Conservation (phyloP, 1,284 basidiomycete genomes). For the Cutaneotrichosporon sp. region DNA sequence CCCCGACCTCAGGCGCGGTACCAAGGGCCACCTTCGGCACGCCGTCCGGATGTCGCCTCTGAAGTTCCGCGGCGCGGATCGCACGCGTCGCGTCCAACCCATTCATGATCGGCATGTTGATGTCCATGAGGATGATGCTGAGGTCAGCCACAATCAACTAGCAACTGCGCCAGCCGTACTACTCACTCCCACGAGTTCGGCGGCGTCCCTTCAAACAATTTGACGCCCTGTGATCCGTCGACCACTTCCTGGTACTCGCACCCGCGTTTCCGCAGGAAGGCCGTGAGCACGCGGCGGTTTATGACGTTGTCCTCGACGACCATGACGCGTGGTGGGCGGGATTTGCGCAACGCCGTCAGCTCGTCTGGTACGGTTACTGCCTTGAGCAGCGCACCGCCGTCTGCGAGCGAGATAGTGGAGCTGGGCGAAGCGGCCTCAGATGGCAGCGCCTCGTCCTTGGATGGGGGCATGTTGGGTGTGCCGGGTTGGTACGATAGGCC, state of each 20-base stretch:
- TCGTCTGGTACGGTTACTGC: conserved; percentile 46
- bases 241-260: conserved; percentile 75
- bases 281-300: conserved; percentile 59
- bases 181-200: conserved; percentile 62
- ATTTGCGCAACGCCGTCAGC: conserved; percentile 37
- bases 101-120: conserved; percentile 91
- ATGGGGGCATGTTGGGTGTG: background rate
- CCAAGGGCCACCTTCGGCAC: background rate
- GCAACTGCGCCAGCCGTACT: background rate
- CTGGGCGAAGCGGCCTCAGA: background rate
- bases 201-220: conserved; percentile 70
- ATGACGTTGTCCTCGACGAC: conserved; percentile 80
- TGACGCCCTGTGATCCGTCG: conserved; percentile 80
- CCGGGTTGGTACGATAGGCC: conserved; percentile 6
- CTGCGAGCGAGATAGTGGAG: conserved; percentile 54
- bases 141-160: background rate
- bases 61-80: conserved; percentile 75
- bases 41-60: conserved; percentile 43
- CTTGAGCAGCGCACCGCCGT: conserved; percentile 57
- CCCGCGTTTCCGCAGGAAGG: conserved; percentile 69
- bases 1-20: background rate
- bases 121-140: conserved; percentile 80
- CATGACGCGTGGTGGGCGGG: conserved; percentile 58
- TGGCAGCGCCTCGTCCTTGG: background rate
- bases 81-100: conserved; percentile 79